These are phyloP conservation scores for Blastocystis sp. DNA, from an alignment of 352 stramenopile genomes.

Conservation along the genomic window DNA sequence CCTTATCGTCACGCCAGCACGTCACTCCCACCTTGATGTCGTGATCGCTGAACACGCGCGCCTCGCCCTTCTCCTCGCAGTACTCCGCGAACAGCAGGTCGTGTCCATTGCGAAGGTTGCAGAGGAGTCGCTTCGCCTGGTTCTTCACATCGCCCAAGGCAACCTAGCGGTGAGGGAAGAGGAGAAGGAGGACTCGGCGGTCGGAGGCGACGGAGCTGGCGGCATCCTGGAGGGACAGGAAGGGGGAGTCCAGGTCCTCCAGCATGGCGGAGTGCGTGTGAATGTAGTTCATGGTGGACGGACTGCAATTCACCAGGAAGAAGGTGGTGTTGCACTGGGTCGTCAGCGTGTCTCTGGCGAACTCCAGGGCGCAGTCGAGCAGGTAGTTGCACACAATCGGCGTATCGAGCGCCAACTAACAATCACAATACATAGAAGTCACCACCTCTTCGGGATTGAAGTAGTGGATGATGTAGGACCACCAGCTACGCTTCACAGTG, in stretches of 20 bases:
- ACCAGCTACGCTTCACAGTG: constrained; percentile 4
- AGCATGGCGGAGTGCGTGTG: background rate
- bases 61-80: background rate
- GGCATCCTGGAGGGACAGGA: background rate
- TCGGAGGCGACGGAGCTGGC: background rate
- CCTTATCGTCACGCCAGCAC: background rate
- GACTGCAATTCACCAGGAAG: constrained; percentile 21
- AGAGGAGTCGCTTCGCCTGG: background rate
- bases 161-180: background rate
- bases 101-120: constrained; percentile 32
- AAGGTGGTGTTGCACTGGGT: background rate
- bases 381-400: constrained; percentile 33
- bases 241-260: background rate
- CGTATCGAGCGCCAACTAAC: constrained; percentile 9
- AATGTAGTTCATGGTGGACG: background rate
- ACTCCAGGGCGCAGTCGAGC: background rate
- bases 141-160: background rate
- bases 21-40: background rate
- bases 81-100: constrained; percentile 8
- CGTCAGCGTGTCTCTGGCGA: background rate
- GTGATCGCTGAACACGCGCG: constrained; percentile 1
- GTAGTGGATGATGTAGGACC: background rate
- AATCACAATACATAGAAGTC: background rate
- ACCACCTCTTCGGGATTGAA: background rate
- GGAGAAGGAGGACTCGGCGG: background rate